Base-by-base conservation (phyloP, 2,329 filamentous ascomycete species). In the Xylaria sp. region DNA sequence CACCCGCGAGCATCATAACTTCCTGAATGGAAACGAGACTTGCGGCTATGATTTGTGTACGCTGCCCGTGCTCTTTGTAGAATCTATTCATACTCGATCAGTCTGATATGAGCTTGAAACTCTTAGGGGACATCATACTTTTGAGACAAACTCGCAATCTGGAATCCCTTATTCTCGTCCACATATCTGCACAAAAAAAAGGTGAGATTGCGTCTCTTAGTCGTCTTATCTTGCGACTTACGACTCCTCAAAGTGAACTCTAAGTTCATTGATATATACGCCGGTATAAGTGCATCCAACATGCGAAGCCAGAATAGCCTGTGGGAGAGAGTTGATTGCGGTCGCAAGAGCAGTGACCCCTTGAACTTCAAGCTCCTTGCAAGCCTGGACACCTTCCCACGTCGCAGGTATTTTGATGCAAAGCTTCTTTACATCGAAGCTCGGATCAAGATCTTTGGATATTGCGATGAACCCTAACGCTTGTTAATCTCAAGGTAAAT, bases 361-460 rank as follows among this genome's bases (percentile, higher is more conserved):
- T 20, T 65, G 15, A 3, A 9, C 34, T 44, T 65, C 54, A 2
- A 65, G 55, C 39, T 58, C 55, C 25, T 51, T 41, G 23, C 63
- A 65, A 46, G 63, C 63, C 34, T 65, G 63, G n/a, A 41, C n/a
- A 44, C 63, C 63, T 51, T 65, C 63, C 63, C 63, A 65, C 2
- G 63, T 59, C 31, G 63, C 23, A 23, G 63, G 63, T 10, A 65
- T 52, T 34, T 65, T 65, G 46, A 65, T 59, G 34, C 63, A 65
- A 39, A 65, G 44, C 54, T 51, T 58, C 18, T 18, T 59, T 4
- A 44, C 3, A n/a, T 65, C 54, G 46, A 52, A 65, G 18, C 28
- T 52, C 10, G 62, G 54, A 58, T 65, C 55, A 18, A 65, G 55
- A 44, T 65, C 63, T 13, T 51, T 52, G 3, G 44, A 65, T 51